phyloP scores from a whole-genome alignment of 257 asterid species.

The Primulina huaijiensis region DNA sequence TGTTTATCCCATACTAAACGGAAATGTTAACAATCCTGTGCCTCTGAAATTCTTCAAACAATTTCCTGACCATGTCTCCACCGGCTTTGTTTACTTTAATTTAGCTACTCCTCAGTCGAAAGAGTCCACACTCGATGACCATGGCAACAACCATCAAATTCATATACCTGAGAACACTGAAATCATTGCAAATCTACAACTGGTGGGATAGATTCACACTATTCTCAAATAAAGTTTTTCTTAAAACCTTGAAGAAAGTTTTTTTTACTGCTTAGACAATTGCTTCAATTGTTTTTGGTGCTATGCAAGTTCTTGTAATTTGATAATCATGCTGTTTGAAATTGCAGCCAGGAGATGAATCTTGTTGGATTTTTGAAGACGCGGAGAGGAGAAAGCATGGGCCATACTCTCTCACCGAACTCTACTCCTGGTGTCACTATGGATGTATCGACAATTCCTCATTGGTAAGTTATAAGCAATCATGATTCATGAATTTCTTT shows the following conservation, averaged over 20 bases:
- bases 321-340: conserved; percentile 13
- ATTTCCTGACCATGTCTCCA: conserved; percentile 74
- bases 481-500: conserved; percentile 10
- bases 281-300: not conserved
- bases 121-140: conserved; percentile 26
- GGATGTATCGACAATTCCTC: conserved; percentile 55
- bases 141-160: conserved; percentile 25
- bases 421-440: conserved; percentile 70
- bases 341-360: conserved; percentile 56
- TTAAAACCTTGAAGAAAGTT: not conserved
- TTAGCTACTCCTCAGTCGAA: conserved; percentile 25
- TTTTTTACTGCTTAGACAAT: not conserved
- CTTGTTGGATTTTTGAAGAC: conserved; percentile 83
- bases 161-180: conserved; percentile 22
- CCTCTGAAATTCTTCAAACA: conserved; percentile 72
- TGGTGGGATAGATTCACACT: conserved; percentile 31
- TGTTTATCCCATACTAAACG: conserved; percentile 72
- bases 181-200: conserved; percentile 22
- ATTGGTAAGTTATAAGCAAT: conserved; percentile 46
- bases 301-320: not conserved
- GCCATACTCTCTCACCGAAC: conserved; percentile 73
- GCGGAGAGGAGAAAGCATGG: conserved; percentile 75
- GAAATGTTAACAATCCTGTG: conserved; percentile 54
- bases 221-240: not conserved
- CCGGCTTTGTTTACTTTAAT: conserved; percentile 68